Conservation (phyloP, 768 basidiomycete genomes). For the Tubosaeta brunneosetosa region DNA sequence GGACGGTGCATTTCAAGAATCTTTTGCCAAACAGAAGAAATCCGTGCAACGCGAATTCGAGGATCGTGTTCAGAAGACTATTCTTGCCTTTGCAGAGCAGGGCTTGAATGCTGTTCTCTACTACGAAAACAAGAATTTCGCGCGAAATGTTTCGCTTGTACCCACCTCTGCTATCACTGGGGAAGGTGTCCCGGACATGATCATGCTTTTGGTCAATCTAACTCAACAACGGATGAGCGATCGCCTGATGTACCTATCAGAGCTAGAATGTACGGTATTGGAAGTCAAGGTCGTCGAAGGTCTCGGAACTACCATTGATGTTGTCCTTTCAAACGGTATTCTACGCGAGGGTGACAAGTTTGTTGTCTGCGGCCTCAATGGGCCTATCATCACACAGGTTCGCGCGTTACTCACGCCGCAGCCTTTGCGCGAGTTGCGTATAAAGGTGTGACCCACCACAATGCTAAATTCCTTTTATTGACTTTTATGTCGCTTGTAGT, state of each 20-base stretch:
- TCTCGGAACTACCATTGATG: conserved; percentile 95
- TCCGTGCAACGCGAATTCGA: conserved; percentile 89
- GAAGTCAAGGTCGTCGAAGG: conserved; percentile 99
- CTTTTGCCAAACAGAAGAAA: conserved; percentile 73
- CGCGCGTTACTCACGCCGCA: conserved; percentile 94
- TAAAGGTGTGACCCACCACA: conserved; percentile 61
- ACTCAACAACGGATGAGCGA: conserved; percentile 98
- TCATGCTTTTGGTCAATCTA: conserved; percentile 94
- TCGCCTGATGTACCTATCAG: conserved; percentile 95
- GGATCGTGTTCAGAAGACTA: conserved; percentile 78
- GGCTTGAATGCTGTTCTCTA: conserved; percentile 92
- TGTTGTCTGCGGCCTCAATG: conserved; percentile 94
- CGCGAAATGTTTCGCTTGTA: conserved; percentile 90
- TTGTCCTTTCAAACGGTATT: conserved; percentile 91
- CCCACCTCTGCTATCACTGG: conserved; percentile 98
- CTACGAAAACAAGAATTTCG: conserved; percentile 97
- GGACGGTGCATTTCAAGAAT: conserved; percentile 89
- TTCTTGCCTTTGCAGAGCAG: conserved; percentile 95
- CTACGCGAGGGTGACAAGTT: conserved; percentile 90
- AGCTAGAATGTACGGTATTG: conserved; percentile 95
- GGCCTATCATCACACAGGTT: conserved; percentile 92
- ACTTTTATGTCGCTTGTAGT: conserved; percentile 42
- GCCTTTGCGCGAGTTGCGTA: conserved; percentile 88
- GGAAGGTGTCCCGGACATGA: conserved; percentile 99
- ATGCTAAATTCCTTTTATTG: not conserved